phyloP scores from a whole-genome alignment of 257 asterid species.

The Nicotiana knightiana region DNA sequence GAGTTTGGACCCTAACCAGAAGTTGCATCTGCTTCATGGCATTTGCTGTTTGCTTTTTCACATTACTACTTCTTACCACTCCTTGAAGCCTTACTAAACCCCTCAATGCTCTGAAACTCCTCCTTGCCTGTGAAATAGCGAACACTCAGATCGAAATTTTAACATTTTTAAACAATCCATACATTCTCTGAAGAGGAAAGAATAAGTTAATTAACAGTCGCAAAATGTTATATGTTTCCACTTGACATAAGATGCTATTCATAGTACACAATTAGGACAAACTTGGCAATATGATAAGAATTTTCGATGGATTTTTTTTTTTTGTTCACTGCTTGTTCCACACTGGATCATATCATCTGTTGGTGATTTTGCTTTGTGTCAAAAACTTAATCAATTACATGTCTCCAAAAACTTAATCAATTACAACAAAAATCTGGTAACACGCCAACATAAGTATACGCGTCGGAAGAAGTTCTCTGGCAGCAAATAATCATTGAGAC shows the following conservation, averaged over 20 bases:
- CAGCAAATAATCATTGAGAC: too few species aligned
- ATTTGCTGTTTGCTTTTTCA: slow-evolving; percentile 64
- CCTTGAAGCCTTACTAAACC: slow-evolving; percentile 96
- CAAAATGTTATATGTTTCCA: neutral
- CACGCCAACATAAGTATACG: too few species aligned
- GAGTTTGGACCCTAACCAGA: slow-evolving; percentile 73
- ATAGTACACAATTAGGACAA: neutral
- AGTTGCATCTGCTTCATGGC: slow-evolving; percentile 98
- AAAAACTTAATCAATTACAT: too few species aligned
- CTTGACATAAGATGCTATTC: neutral
- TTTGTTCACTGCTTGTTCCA: too few species aligned
- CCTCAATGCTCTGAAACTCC: slow-evolving; percentile 71
- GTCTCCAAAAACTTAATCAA: too few species aligned
- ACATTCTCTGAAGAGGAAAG: neutral
- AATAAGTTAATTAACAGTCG: neutral
- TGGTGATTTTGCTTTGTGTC: neutral
- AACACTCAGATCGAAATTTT: neutral
- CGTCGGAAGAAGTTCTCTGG: too few species aligned
- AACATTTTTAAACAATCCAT: neutral
- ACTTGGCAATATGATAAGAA: neutral
- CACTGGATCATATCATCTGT: neutral
- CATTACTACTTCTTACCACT: slow-evolving; percentile 70
- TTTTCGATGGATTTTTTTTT: too few species aligned
- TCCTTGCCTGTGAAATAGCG: slow-evolving; percentile 52
- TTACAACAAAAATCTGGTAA: too few species aligned